Evolutionary conservation across 768 basidiomycete species (phyloP), one percentile per base, ranked within the genome.

Genomic region (Dictyophora rubrovolvata): DNA sequence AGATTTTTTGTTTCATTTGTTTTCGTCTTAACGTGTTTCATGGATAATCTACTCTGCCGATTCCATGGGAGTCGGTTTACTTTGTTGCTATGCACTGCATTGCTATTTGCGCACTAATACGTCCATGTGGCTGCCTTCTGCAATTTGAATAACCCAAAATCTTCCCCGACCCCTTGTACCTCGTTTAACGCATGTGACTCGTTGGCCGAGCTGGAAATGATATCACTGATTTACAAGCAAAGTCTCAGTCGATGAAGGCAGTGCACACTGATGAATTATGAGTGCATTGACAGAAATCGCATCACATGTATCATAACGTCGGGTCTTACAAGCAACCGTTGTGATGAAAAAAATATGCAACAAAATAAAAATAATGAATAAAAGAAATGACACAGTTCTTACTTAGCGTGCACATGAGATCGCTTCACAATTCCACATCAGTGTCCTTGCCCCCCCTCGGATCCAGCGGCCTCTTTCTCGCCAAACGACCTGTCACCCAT

Each of bases 1-100:
- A 64, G 10, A 20, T 64, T 63, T 67, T 69, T 53, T 63, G 33
- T 33, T 12, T 21, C 46, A 3, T 33, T 59, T 18, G 20, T 17
- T 18, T 23, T 49, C 47, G 17, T 16, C 33, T 11, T 22, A 53
- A 1, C 14, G 51, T 52, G 52, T 69, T 28, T 53, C 64, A 22
- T 71, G 69, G 64, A 28, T 28, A 28, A 7, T 28, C 28, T 28
- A 28, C 2, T 28, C 28, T 28, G 28, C 28, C 28, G 28, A 28
- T 28, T 28, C 28, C 28, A 28, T 28, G 28, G 28, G 28, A 28
- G 28, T 28, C 28, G 28, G 28, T 28, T 7, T 2, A 28, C 4
- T 28, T 28, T 28, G 28, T 28, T 28, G 28, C 28, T 28, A 28
- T 28, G 28, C 28, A 28, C 7, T 7, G 28, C 28, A 28, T 28